These are phyloP conservation scores for Venturia asperata DNA, from an alignment of 2,329 filamentous ascomycete species.

Conservation along the genomic window DNA sequence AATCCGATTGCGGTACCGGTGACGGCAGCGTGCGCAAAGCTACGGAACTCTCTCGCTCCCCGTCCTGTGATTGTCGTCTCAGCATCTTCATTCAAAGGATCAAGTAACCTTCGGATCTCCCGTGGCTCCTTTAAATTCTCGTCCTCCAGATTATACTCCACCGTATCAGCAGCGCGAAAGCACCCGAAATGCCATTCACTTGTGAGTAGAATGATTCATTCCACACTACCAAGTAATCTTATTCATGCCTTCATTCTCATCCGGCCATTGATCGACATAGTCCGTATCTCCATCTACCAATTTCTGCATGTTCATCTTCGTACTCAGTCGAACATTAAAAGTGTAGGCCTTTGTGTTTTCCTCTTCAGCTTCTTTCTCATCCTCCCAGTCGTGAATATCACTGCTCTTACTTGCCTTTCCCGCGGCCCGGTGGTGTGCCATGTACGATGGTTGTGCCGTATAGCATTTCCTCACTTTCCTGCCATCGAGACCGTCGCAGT, in stretches of 20 bases:
- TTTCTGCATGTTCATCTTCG: constrained; percentile 36
- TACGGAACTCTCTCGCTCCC: too few species aligned
- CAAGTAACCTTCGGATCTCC: too few species aligned
- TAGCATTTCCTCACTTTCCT: constrained; percentile 35
- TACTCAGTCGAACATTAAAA: constrained; percentile 36
- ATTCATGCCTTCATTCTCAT: constrained; percentile 8
- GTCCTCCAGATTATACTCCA: too few species aligned
- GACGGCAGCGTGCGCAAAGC: too few species aligned
- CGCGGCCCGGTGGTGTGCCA: constrained; percentile 35
- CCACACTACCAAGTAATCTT: neutral
- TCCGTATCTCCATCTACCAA: constrained; percentile 33
- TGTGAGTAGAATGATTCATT: too few species aligned
- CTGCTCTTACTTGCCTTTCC: constrained; percentile 33
- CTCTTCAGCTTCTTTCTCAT: constrained; percentile 25
- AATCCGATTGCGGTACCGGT: too few species aligned
- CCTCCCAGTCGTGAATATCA: constrained; percentile 30
- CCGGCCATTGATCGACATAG: constrained; percentile 22
- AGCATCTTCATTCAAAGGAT: too few species aligned
- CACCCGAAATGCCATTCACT: too few species aligned
- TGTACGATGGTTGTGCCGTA: constrained; percentile 22
- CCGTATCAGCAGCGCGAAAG: too few species aligned
- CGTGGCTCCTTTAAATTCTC: too few species aligned
- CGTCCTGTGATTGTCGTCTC: too few species aligned
- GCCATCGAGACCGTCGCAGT: constrained; percentile 11
- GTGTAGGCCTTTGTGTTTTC: constrained; percentile 30